Evolutionary conservation across 1,284 basidiomycete genomes (phyloP), one percentile per base, ranked within the genome.

Genomic region (Gomphus bonarii): DNA sequence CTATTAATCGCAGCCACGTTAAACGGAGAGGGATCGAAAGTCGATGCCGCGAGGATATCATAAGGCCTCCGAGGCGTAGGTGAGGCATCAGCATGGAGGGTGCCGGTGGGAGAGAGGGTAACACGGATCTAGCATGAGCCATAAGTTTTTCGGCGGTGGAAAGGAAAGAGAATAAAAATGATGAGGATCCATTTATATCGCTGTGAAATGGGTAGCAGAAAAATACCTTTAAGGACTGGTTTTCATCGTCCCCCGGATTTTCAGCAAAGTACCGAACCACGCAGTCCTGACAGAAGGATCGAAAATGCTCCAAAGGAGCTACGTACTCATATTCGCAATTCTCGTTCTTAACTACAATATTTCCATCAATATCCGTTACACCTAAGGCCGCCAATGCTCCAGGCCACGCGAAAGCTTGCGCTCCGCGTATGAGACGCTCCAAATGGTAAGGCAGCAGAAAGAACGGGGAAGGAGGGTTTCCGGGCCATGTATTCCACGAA

Each of bases 391-490:
- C 54, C 38, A 68, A 64, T 3, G 72, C 70, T 20, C 69, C 55
- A 1, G 64, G 36, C 84, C 84, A 85, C 8, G 63, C 69, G 64
- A 84, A 78, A n/a, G 63, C 61, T 28, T 66, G 61, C 1, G 78
- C 75, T 10, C 81, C 80, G 16, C 72, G 66, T 12, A 66, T 52
- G 0, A 89, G 73, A 38, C 86, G 78, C 48, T 83, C 77, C 55
- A 74, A 65, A 61, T 88, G 85, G 63, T 76, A 75, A 0, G 65
- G 67, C 16, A 87, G 76, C 0, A 88, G 69, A 25, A 88, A 69
- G 62, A 80, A 85, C 0, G 77, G 72, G 0, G 77, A 81, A 1
- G 79, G 76, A 20, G 81, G 75, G 62, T 87, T 88, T 20, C 48
- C 48, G 5, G 11, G 33, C 33, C 33, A 50, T 12, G 31, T 28